Base-by-base conservation (phyloP, 306 rosid genomes). In the Begonia masoniana region DNA sequence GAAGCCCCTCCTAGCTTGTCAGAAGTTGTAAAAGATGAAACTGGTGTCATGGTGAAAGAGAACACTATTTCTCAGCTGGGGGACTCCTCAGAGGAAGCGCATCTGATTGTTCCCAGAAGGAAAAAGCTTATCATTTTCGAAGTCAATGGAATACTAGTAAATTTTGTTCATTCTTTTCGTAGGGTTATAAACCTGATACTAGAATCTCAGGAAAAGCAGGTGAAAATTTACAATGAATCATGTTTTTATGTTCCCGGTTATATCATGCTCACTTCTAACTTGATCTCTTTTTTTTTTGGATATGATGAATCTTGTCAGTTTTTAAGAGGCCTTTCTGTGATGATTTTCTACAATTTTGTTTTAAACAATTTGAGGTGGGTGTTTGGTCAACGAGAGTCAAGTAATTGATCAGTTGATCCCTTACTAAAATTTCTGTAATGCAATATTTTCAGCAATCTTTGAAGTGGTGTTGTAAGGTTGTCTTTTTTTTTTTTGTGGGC, bases 341-440 rank as follows among this genome's bases (percentile, higher is more conserved):
- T 10, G 80, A 76, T 62, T 91, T 91, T 68, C 74, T 91, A 17
- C 62, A 54, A 68, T 91, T 91, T 68, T 91, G 96, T 76, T 79
- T 91, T 62, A 84, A 83, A 52, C 83, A 55, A 76, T 91, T 91
- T 73, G 78, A 67, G 54, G 92, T 91, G 54, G 96, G 88, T 21
- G 68, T 91, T 50, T 91, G 99, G 99, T 83, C 99, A 60, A 83
- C 96, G 50, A 91, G 94, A 81, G n/a, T n/a, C n/a, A n/a, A n/a
- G n/a, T n/a, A n/a, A n/a, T n/a, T n/a, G n/a, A n/a, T n/a, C n/a
- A n/a, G n/a, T n/a, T n/a, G n/a, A n/a, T n/a, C n/a, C n/a, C n/a
- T n/a, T n/a, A n/a, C n/a, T n/a, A n/a, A n/a, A n/a, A n/a, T n/a
- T n/a, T n/a, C n/a, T n/a, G n/a, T n/a, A n/a, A n/a, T n/a, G n/a